Conservation (phyloP, 495 filamentous ascomycete genomes). For the Daldinia decipiens region DNA sequence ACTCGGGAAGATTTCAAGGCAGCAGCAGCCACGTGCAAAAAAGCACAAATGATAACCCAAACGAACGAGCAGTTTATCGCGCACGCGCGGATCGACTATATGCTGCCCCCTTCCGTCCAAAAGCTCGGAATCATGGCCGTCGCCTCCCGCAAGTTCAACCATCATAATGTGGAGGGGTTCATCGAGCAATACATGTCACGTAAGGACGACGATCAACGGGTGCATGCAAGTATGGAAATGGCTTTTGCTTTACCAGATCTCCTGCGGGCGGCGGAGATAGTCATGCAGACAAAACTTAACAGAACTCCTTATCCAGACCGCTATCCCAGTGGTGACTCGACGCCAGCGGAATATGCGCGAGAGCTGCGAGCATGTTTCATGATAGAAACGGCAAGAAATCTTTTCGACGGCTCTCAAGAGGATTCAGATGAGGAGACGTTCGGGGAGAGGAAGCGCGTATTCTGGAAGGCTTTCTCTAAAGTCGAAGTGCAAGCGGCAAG, state of each 20-base stretch:
- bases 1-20: constrained; percentile 8
- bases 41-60: background rate
- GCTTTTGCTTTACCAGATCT: background rate
- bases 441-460: too few relatives aligned
- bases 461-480: constrained; percentile 17
- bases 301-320: background rate
- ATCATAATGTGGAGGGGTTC: background rate
- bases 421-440: too few relatives aligned
- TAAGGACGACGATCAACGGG: too few relatives aligned
- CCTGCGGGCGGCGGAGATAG: background rate
- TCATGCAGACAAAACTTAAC: background rate
- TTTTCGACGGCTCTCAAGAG: constrained; percentile 1
- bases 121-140: constrained; percentile 16
- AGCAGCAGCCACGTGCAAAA: constrained; percentile 6
- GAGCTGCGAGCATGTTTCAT: constrained; percentile 3
- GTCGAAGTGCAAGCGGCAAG: background rate
- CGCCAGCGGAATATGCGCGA: background rate
- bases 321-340: background rate
- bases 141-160: constrained; percentile 3
- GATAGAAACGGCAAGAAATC: constrained; percentile 15
- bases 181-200: background rate
- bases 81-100: background rate
- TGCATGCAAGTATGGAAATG: constrained; percentile 4
- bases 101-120: background rate
- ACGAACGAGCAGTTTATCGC: background rate